Conservation (phyloP, 208 protist genomes). For the Phytomonas francai region DNA sequence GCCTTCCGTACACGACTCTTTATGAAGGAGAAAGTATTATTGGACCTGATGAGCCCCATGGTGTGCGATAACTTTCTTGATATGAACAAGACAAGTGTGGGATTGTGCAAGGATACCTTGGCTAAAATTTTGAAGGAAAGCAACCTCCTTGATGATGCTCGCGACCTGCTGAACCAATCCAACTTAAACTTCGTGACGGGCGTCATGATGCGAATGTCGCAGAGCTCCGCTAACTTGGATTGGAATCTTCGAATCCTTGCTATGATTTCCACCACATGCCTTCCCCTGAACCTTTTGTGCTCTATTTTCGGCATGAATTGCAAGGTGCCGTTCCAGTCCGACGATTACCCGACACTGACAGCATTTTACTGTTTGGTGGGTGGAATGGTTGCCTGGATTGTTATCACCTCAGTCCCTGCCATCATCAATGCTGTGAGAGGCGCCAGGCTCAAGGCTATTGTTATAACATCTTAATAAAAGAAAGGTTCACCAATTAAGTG, state of each 20-base stretch:
- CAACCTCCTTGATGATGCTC: constrained; percentile 68
- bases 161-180: constrained; percentile 75
- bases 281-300: constrained; percentile 81
- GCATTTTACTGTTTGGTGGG: constrained; percentile 60
- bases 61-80: constrained; percentile 65
- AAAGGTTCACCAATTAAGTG: not conserved
- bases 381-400: constrained; percentile 50
- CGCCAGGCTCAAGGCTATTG: constrained; percentile 40
- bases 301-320: constrained; percentile 90
- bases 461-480: constrained; percentile 23
- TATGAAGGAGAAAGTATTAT: constrained; percentile 71
- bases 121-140: constrained; percentile 55
- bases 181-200: constrained; percentile 81
- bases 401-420: constrained; percentile 51
- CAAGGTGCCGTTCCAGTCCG: constrained; percentile 65
- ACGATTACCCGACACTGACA: constrained; percentile 37
- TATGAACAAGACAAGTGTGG: constrained; percentile 21
- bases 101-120: constrained; percentile 41
- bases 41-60: constrained; percentile 52
- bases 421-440: constrained; percentile 28
- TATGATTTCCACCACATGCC: constrained; percentile 69
- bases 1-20: constrained; percentile 44
- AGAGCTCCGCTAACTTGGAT: constrained; percentile 72
- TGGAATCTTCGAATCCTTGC: constrained; percentile 77
- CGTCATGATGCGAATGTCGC: constrained; percentile 84